Base-by-base conservation (phyloP, 805 yeast genomes). In the Helenozyma baotianmanensis region DNA sequence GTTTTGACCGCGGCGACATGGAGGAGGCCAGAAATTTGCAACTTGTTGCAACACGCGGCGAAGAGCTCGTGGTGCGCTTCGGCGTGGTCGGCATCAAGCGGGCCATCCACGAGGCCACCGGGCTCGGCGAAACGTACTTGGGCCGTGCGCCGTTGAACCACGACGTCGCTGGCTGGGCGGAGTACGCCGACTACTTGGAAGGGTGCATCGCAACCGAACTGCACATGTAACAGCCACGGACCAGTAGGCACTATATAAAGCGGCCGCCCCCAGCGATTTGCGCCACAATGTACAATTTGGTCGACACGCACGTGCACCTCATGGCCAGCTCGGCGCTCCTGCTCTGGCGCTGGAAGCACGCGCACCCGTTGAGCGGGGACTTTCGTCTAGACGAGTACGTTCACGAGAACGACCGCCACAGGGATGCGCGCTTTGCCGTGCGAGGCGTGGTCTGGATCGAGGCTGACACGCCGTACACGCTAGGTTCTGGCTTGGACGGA, bases 41-140 rank as follows among this genome's bases (percentile, higher is more conserved):
- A 50, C 50, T 54, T 33, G 42, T 56, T 19, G 66, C 62, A 18
- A 58, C 74, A 9, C 59, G 68, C 39, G 76, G 66, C 17, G 79
- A 74, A 43, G 69, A 62, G 33, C 50, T 68, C 28, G 64, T 70
- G 25, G 69, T 56, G 21, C 53, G 51, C 26, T 53, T 54, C 30
- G 74, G 73, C 16, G 71, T 73, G 18, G 54, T 70, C 33, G 76
- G 77, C 21, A 60, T 71, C 42, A 74, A 73, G 51, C 65, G 63
- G 45, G 62, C 62, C 17, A 60, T 70, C 33, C 45, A 49, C 27
- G 46, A 43, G 42, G 54, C 42, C 43, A 59, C 45, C 57, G 77
- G 47, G 30, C 44, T 68, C 38, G 77, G 76, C 25, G 70, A 64
- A 36, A 60, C 62, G 21, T 55, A 61, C 31, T 47, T 64, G 7